Evolutionary conservation across 257 asterid genomes (phyloP).

Genomic region (Primulina huaijiensis): DNA sequence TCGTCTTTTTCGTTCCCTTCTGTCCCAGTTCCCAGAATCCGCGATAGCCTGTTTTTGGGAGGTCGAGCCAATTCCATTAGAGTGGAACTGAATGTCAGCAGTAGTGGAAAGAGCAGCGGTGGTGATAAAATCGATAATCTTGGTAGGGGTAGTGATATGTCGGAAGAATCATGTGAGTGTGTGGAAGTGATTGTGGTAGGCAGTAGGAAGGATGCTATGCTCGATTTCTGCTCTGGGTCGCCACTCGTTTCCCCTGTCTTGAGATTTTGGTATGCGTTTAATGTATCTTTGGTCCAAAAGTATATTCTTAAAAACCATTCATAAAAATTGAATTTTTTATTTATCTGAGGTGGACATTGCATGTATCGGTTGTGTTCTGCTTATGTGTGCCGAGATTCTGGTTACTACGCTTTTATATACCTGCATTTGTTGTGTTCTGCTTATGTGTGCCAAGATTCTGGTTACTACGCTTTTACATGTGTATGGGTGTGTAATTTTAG

Average conservation of each 20-base stretch:
- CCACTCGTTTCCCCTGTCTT: slow-evolving; percentile 59
- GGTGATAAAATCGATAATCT: slow-evolving; percentile 7
- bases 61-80: slow-evolving; percentile 28
- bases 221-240: slow-evolving; percentile 72
- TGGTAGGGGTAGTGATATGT: slow-evolving; percentile 14
- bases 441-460: not conserved
- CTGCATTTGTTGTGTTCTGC: slow-evolving; percentile 10
- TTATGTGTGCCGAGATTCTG: not conserved
- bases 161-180: slow-evolving; percentile 43
- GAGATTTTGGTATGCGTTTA: slow-evolving; percentile 61
- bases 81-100: slow-evolving; percentile 24
- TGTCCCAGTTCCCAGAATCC: slow-evolving; percentile 24
- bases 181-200: slow-evolving; percentile 81
- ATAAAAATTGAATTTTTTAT: not conserved
- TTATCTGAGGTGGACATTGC: not conserved
- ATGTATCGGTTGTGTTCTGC: not conserved
- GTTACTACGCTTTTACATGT: not conserved
- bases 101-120: slow-evolving; percentile 8
- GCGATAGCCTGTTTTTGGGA: slow-evolving; percentile 13
- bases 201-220: slow-evolving; percentile 70
- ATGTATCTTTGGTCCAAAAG: not conserved
- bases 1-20: slow-evolving; percentile 25
- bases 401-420: not conserved
- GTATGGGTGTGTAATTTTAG: not conserved
- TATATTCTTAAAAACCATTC: not conserved